Evolutionary conservation across 345 rosid genomes (phyloP), one percentile per base, ranked within the genome.

Genomic region (Aquilaria yunnanensis): DNA sequence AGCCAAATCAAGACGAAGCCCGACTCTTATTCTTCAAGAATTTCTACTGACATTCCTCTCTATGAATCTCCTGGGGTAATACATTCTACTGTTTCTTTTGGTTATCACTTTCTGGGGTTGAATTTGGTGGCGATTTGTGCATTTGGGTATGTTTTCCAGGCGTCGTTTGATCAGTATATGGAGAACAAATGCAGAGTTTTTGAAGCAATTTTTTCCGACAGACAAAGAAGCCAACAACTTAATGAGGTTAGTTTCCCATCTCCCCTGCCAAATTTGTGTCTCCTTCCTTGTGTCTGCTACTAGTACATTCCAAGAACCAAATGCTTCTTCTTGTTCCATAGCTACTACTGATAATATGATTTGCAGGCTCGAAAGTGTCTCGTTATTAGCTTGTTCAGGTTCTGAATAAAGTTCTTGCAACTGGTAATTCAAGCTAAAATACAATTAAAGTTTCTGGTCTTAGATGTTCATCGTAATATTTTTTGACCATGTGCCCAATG

Each of bases 31-130:
- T 73, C 83, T 14, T 83, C 96, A 43, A 83, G 77, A 72, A 80
- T 88, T 30, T 63, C 90, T 14, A 93, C 98, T 45, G 88, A 93
- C 66, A 78, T 93, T 14, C 83, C 95, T 53, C 87, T 93, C 52
- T 67, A 81, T 58, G 98, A 93, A 72, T 63, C 88, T 75, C 90
- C 96, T 59, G 97, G 89, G 87, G 98, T 83, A 73, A 31, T 58
- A 54, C 61, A 32, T 30, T 68, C 14, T 63, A 16, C 32, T 12
- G 48, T 49, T 10, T 65, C 29, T 54, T 23, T 58, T 54, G 37
- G 23, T 23, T 33, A 13, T 37, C 37, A 32, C 37, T 62, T 6
- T 62, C 32, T 60, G 43, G 32, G 32, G 41, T 46, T 16, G 14
- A 48, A 11, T 5, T 56, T 29, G 10, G 60, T 59, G 23, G 3